Conservation (phyloP, 2,329 filamentous ascomycete genomes). For the Teratosphaeria viscida region DNA sequence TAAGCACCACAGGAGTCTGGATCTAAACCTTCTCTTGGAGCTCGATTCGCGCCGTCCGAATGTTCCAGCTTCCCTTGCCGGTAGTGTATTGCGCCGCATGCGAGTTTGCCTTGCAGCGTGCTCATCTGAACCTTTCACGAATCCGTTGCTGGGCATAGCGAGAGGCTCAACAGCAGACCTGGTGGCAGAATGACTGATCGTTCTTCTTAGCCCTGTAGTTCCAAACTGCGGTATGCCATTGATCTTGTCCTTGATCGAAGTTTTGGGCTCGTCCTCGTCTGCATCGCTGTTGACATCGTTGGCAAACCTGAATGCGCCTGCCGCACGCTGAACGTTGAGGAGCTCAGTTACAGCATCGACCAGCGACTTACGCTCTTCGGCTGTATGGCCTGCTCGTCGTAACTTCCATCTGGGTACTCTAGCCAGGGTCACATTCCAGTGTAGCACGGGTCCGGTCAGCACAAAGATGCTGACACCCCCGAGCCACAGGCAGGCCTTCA, state of each 20-base stretch:
- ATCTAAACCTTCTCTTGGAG: constrained; percentile 1
- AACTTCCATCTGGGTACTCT: constrained; percentile 89
- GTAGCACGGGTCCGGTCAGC: constrained; percentile 61
- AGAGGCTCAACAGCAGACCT: constrained; percentile 15
- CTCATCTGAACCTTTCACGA: neutral
- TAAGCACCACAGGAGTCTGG: constrained; percentile 56
- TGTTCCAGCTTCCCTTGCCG: constrained; percentile 8
- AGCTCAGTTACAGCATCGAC: constrained; percentile 31
- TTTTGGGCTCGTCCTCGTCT: constrained; percentile 31
- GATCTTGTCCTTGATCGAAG: constrained; percentile 13
- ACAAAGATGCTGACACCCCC: constrained; percentile 68
- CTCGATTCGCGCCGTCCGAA: constrained; percentile 1
- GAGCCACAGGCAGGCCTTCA: constrained; percentile 36
- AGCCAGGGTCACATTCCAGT: constrained; percentile 75
- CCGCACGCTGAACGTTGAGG: constrained; percentile 23
- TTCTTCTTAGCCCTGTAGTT: constrained; percentile 5
- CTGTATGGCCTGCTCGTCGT: constrained; percentile 43
- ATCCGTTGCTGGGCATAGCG: neutral
- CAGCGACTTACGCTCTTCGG: constrained; percentile 34
- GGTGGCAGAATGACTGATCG: constrained; percentile 7
- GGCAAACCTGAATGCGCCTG: constrained; percentile 14
- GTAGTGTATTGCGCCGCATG: constrained; percentile 16
- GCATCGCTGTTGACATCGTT: constrained; percentile 33
- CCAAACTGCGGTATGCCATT: constrained; percentile 8
- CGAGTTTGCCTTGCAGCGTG: neutral